phyloP scores from a whole-genome alignment of 495 filamentous ascomycete genomes.

The Penicillium pulvis region DNA sequence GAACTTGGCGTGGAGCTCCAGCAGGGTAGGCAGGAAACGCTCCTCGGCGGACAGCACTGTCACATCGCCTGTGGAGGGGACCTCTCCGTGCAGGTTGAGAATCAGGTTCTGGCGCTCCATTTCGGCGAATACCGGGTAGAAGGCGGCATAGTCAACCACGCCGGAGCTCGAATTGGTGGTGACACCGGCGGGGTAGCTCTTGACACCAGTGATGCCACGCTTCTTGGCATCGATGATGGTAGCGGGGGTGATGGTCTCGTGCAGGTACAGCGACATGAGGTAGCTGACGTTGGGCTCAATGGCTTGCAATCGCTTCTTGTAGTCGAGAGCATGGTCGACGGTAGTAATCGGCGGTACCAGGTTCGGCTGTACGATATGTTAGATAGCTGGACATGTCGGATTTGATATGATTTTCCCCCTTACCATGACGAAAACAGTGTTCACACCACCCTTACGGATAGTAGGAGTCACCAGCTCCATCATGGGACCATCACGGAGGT shows the following conservation, averaged over 20 bases:
- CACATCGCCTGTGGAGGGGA: constrained; percentile 52
- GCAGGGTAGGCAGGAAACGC: constrained; percentile 75
- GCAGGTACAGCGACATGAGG: constrained; percentile 89
- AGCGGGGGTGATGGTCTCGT: constrained; percentile 74
- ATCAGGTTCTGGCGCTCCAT: constrained; percentile 71
- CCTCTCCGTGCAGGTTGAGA: constrained; percentile 65
- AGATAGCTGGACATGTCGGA: constrained; percentile 9
- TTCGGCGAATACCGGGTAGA: constrained; percentile 76
- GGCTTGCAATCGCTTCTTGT: constrained; percentile 64
- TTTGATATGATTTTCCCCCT: constrained; percentile 22
- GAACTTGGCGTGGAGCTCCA: constrained; percentile 70
- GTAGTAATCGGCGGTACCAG: constrained; percentile 75
- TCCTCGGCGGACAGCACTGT: constrained; percentile 82
- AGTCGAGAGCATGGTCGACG: constrained; percentile 73
- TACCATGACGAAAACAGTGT: constrained; percentile 84
- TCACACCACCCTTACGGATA: constrained; percentile 71
- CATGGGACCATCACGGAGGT: constrained; percentile 78
- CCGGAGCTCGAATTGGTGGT: constrained; percentile 87
- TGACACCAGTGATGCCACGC: constrained; percentile 49
- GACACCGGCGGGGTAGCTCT: constrained; percentile 65
- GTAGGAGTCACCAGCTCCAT: constrained; percentile 80
- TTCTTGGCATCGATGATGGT: constrained; percentile 72
- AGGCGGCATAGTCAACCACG: constrained; percentile 69
- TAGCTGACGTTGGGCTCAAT: constrained; percentile 75
- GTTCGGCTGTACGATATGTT: constrained; percentile 55